These are phyloP conservation scores for Claviceps maximensis DNA, from an alignment of 2,329 filamentous ascomycete genomes.

Conservation along the genomic window DNA sequence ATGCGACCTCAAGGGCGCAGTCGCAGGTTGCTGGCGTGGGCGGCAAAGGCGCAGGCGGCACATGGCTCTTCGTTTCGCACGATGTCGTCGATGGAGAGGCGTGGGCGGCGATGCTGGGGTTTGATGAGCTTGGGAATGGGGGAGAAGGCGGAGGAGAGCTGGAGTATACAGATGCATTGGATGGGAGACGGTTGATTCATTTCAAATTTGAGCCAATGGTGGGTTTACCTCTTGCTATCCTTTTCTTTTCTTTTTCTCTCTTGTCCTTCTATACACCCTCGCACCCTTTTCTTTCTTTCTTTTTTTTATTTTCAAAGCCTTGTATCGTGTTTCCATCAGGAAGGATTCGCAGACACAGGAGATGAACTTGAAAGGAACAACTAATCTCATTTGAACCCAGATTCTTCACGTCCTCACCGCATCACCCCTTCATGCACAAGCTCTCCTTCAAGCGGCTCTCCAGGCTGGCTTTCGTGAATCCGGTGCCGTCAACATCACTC, in stretches of 20 bases:
- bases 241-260: slow-evolving; percentile 29
- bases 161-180: no score
- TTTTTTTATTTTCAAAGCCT: no score
- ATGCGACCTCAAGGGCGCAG: neutral
- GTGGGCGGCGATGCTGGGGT: slow-evolving; percentile 18
- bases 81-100: slow-evolving; percentile 34
- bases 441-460: slow-evolving; percentile 60
- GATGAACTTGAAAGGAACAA: neutral
- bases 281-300: no score
- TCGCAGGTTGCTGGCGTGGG: slow-evolving; percentile 47
- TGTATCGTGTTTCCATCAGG: no score
- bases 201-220: slow-evolving; percentile 96
- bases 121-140: slow-evolving; percentile 6
- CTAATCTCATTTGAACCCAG: slow-evolving; percentile 29
- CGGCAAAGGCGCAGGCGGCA: slow-evolving; percentile 73
- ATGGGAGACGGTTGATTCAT: slow-evolving; percentile 46
- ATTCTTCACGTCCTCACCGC: slow-evolving; percentile 80
- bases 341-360: neutral
- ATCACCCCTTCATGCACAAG: slow-evolving; percentile 60
- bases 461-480: slow-evolving; percentile 83
- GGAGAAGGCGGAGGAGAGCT: neutral
- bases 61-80: slow-evolving; percentile 83
- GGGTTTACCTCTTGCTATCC: slow-evolving; percentile 18
- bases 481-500: slow-evolving; percentile 57
- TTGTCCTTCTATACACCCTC: neutral